Percentiles rank a stretch among this genome's conserved stretches.
Conservation (phyloP, 768 basidiomycete species). For the Lepiota subincarnata region DNA sequence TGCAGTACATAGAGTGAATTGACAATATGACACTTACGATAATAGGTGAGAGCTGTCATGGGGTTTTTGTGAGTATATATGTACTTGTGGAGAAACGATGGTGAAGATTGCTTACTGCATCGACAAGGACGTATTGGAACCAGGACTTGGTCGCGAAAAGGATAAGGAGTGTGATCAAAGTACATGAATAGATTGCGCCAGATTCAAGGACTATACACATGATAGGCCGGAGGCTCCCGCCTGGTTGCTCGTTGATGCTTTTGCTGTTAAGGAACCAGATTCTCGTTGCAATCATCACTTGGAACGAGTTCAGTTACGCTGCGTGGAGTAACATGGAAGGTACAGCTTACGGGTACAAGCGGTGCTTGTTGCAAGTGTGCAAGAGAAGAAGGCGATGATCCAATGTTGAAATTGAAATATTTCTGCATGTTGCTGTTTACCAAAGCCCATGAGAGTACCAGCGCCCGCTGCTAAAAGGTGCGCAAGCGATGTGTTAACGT, state of each 20-base stretch:
- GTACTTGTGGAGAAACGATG: not conserved
- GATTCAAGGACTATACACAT: conserved; percentile 30
- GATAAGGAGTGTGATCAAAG: conserved; percentile 26
- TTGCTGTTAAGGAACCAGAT: not conserved
- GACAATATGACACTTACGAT: conserved; percentile 6
- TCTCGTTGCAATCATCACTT: conserved; percentile 3
- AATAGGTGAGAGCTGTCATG: not conserved
- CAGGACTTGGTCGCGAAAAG: conserved; percentile 25
- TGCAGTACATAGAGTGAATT: too few species aligned
- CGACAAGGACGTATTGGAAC: conserved; percentile 29
- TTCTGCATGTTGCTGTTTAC: conserved; percentile 18
- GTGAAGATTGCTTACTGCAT: conserved; percentile 22
- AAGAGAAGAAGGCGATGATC: conserved; percentile 31
- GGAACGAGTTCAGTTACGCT: not conserved
- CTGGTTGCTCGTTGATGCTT: not conserved
- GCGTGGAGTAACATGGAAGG: not conserved
- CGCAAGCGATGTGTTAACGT: not conserved
- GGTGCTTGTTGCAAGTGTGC: conserved; percentile 30
- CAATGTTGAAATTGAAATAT: conserved; percentile 29
- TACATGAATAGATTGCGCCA: conserved; percentile 28
- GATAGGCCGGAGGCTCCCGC: conserved; percentile 20
- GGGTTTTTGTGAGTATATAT: not conserved
- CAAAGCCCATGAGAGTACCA: conserved; percentile 23
- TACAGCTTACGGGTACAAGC: conserved; percentile 25
- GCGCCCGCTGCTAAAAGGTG: conserved; percentile 7